Conservation (phyloP, 1,139 yeast species). For the Candida gigantensis region DNA sequence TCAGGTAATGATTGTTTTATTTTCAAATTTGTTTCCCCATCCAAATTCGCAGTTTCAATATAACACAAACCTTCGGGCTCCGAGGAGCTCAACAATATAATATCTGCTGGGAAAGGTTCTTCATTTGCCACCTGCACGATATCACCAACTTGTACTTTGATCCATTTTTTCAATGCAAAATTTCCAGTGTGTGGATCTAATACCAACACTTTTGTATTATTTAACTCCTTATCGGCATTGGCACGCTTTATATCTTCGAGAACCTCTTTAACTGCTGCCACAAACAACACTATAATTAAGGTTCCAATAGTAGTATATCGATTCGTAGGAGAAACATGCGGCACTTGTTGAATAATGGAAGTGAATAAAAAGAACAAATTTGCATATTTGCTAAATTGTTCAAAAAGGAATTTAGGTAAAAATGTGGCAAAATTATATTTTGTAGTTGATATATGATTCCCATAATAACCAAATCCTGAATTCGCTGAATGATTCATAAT, state of each 20-base stretch:
- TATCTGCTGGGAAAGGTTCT: slow-evolving; percentile 93
- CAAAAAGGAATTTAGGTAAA: slow-evolving; percentile 89
- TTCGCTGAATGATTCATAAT: slow-evolving; percentile 65
- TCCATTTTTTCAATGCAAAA: slow-evolving; percentile 76
- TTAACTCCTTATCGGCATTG: slow-evolving; percentile 84
- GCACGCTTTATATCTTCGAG: slow-evolving; percentile 90
- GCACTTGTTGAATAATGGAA: slow-evolving; percentile 93
- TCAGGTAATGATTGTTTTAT: slow-evolving; percentile 86
- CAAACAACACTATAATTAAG: slow-evolving; percentile 74
- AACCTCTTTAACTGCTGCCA: slow-evolving; percentile 89
- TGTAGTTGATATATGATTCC: slow-evolving; percentile 93
- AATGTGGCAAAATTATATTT: slow-evolving; percentile 94
- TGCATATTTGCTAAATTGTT: slow-evolving; percentile 96
- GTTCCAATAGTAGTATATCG: slow-evolving; percentile 95
- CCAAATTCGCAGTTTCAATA: slow-evolving; percentile 95
- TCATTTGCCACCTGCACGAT: slow-evolving; percentile 82
- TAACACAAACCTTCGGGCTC: slow-evolving; percentile 98
- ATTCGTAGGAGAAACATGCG: slow-evolving; percentile 94
- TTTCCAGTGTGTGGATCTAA: slow-evolving; percentile 60
- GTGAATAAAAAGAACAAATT: slow-evolving; percentile 92
- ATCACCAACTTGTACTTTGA: slow-evolving; percentile 88
- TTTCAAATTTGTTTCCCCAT: slow-evolving; percentile 96
- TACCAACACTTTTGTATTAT: slow-evolving; percentile 74
- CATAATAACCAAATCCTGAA: slow-evolving; percentile 57
- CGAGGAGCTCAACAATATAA: slow-evolving; percentile 80